phyloP scores from a whole-genome alignment of 75 land plant species.

The Selaginella tamariscina region DNA sequence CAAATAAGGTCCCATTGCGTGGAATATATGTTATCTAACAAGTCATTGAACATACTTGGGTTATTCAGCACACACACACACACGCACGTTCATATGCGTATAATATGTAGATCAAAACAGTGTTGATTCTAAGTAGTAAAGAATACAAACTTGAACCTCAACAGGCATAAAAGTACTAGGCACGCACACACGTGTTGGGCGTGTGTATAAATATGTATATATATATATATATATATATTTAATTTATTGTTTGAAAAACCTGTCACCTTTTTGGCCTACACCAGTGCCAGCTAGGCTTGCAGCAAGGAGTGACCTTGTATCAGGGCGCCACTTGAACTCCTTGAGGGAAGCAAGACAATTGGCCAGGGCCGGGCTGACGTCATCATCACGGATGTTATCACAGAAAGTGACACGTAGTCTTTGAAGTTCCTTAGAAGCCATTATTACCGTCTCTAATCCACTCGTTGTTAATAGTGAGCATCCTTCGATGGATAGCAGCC shows the following conservation, averaged over 20 bases:
- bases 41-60: too few relatives aligned
- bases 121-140: too few relatives aligned
- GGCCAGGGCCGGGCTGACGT: constrained; percentile 54
- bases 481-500: constrained; percentile 56
- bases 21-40: too few relatives aligned
- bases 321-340: constrained; percentile 91
- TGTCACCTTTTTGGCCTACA: constrained; percentile 66
- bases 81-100: too few relatives aligned
- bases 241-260: constrained; percentile 60
- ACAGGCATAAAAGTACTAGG: too few relatives aligned
- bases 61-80: too few relatives aligned
- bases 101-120: too few relatives aligned
- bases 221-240: too few relatives aligned
- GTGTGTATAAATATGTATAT: too few relatives aligned
- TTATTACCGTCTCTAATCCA: constrained; percentile 72
- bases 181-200: too few relatives aligned
- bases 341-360: constrained; percentile 50
- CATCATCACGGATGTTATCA: constrained; percentile 62
- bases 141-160: too few relatives aligned
- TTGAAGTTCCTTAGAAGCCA: constrained; percentile 60
- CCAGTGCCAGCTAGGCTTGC: constrained; percentile 57
- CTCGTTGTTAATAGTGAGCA: constrained; percentile 67
- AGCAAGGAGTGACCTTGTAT: constrained; percentile 55
- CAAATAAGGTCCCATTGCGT: too few relatives aligned
- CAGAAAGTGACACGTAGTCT: constrained; percentile 62